These are phyloP conservation scores for Delonix regia DNA, from an alignment of 306 rosid species.

Conservation along the genomic window DNA sequence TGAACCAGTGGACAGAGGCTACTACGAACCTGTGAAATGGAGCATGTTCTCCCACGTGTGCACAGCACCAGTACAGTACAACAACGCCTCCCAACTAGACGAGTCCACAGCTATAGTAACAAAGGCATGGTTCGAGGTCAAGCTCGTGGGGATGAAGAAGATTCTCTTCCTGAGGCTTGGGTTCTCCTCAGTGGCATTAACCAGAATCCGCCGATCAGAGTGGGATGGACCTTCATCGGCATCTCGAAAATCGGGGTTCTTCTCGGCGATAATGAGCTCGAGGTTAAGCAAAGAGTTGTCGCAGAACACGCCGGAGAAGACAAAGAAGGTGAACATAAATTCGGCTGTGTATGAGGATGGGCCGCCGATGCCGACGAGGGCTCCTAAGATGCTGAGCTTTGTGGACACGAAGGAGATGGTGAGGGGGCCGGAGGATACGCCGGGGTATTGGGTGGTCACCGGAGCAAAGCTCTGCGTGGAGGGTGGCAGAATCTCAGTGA, in stretches of 20 bases:
- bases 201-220: conserved; percentile 72
- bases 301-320: conserved; percentile 47
- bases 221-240: conserved; percentile 77
- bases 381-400: conserved; percentile 65
- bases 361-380: conserved; percentile 71
- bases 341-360: conserved; percentile 80
- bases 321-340: conserved; percentile 64
- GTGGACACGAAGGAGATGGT: conserved; percentile 80
- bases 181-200: conserved; percentile 71
- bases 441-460: conserved; percentile 94
- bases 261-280: conserved; percentile 71
- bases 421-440: conserved; percentile 80
- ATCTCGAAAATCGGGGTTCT: conserved; percentile 77
- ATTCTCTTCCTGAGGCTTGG: conserved; percentile 84
- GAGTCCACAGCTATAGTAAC: conserved; percentile 74
- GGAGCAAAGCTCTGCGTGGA: conserved; percentile 84
- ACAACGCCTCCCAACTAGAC: conserved; percentile 55
- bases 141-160: conserved; percentile 68
- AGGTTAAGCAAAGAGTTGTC: conserved; percentile 65
- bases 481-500: conserved; percentile 71
- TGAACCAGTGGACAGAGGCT: conserved; percentile 56
- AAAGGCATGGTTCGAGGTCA: conserved; percentile 86
- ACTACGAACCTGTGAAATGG: conserved; percentile 82
- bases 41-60: conserved; percentile 82
- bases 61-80: conserved; percentile 76